Percentiles rank a stretch among this genome's conserved stretches.
phyloP scores from a whole-genome alignment of 139 green algal genomes.

The Tetraselmis chui region DNA sequence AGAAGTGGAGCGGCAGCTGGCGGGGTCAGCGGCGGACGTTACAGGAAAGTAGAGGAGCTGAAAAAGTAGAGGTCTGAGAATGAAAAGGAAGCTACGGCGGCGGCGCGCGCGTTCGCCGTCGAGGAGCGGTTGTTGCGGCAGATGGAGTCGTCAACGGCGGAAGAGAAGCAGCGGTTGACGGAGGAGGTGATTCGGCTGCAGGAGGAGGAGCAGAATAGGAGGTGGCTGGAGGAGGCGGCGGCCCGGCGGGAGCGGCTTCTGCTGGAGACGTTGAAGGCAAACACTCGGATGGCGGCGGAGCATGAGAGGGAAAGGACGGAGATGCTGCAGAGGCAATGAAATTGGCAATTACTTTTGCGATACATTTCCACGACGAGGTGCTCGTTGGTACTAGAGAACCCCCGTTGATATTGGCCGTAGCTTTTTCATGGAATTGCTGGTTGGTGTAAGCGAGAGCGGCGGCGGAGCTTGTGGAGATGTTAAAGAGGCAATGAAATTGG shows the following conservation, averaged over 20 bases:
- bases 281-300: neutral
- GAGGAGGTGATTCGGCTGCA: neutral
- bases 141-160: neutral
- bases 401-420: too few species aligned
- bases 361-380: too few species aligned
- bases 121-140: neutral
- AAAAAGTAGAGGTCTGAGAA: neutral
- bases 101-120: neutral
- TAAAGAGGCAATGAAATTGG: too few species aligned
- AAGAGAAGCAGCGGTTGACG: neutral
- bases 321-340: too few species aligned
- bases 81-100: neutral
- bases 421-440: too few species aligned
- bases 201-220: neutral
- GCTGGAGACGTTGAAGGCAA: neutral
- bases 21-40: neutral
- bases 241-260: neutral
- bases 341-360: too few species aligned
- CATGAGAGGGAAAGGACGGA: neutral
- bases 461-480: too few species aligned
- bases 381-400: too few species aligned
- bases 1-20: neutral
- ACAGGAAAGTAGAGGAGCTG: neutral
- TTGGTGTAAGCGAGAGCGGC: too few species aligned
- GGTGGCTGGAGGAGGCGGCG: neutral